Percentiles rank a stretch among this genome's conserved stretches.
Evolutionary conservation across 2,329 filamentous ascomycete genomes (phyloP).

Genomic region (Westerdykella ornata): DNA sequence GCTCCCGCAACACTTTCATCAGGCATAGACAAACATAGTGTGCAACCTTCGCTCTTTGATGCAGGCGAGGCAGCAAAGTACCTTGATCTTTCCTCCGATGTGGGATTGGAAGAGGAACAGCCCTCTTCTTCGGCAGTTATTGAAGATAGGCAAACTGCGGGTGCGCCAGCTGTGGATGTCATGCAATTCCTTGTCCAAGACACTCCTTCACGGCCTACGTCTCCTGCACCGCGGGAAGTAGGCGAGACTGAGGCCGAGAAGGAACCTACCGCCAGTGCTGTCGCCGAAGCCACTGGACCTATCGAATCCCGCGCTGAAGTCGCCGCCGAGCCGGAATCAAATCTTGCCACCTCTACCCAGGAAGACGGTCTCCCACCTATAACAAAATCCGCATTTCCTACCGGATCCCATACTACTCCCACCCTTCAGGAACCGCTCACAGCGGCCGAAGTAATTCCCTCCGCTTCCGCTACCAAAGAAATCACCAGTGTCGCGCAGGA

Average conservation of each 20-base stretch:
- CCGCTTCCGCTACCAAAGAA: background rate
- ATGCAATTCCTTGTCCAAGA: slow-evolving; percentile 6
- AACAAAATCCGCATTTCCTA: too few species aligned
- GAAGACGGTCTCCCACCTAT: too few species aligned
- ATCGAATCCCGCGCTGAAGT: too few species aligned
- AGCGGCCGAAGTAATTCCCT: background rate
- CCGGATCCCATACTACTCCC: too few species aligned
- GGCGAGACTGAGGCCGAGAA: background rate
- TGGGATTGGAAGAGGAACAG: background rate
- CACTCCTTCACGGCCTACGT: background rate
- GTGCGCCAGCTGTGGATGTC: background rate
- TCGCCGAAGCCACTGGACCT: too few species aligned
- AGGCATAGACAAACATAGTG: slow-evolving; percentile 14
- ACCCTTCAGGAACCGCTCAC: background rate
- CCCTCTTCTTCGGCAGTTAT: background rate
- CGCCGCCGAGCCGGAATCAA: too few species aligned
- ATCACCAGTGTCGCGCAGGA: too few species aligned
- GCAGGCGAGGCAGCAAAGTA: slow-evolving; percentile 5
- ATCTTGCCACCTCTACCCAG: too few species aligned
- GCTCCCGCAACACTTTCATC: slow-evolving; percentile 5
- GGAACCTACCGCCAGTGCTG: too few species aligned
- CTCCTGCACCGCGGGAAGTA: background rate
- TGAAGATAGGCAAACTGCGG: background rate
- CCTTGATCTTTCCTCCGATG: slow-evolving; percentile 2
- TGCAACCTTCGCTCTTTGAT: slow-evolving; percentile 17